These are phyloP conservation scores for Schizopora paradoxa DNA, from an alignment of 1,284 basidiomycete genomes.

Conservation along the genomic window DNA sequence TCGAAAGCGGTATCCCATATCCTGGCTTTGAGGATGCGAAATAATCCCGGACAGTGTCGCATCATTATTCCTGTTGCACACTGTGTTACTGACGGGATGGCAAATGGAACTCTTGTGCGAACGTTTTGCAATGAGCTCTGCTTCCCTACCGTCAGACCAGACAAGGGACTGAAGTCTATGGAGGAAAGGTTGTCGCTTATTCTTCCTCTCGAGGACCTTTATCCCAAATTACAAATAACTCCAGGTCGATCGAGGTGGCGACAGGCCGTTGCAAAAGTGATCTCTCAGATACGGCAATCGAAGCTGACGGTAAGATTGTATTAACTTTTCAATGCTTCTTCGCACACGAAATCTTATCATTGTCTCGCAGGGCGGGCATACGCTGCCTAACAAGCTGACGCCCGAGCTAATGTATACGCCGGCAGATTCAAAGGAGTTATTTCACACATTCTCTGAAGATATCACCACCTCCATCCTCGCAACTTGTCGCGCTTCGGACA, in stretches of 20 bases:
- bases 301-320: slow-evolving; percentile 31
- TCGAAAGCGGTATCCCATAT: slow-evolving; percentile 35
- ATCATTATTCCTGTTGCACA: slow-evolving; percentile 41
- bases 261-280: slow-evolving; percentile 38
- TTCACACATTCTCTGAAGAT: slow-evolving; percentile 25
- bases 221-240: slow-evolving; percentile 29
- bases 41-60: slow-evolving; percentile 32
- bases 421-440: slow-evolving; percentile 29
- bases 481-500: slow-evolving; percentile 35
- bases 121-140: slow-evolving; percentile 41
- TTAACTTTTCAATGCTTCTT: slow-evolving; percentile 4
- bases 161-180: slow-evolving; percentile 19
- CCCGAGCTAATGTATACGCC: slow-evolving; percentile 32
- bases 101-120: slow-evolving; percentile 37
- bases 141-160: slow-evolving; percentile 15
- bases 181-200: slow-evolving; percentile 39
- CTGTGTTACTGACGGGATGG: slow-evolving; percentile 44
- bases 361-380: slow-evolving; percentile 47
- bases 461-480: slow-evolving; percentile 28
- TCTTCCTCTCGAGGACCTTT: slow-evolving; percentile 33
- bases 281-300: slow-evolving; percentile 29
- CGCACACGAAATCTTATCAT: not conserved
- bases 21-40: slow-evolving; percentile 32
- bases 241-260: slow-evolving; percentile 42
- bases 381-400: slow-evolving; percentile 40